Evolutionary conservation across 2,329 filamentous ascomycete genomes (phyloP), one percentile per base, ranked within the genome.

Genomic region (Penicillium sp.): DNA sequence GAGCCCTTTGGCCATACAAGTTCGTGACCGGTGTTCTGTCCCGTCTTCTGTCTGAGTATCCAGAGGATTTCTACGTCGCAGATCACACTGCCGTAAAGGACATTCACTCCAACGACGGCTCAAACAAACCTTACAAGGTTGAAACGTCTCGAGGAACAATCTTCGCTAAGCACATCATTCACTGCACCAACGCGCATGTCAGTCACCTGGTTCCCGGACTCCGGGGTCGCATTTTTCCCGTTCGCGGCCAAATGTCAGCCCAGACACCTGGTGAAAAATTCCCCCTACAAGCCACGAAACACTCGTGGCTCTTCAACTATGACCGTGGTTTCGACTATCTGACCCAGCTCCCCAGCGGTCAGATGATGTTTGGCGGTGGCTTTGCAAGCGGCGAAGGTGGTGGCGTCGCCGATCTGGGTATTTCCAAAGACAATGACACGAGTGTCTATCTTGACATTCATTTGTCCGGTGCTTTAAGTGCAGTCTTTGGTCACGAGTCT

Each of bases 121-220:
- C 60, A 14, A 2, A 6, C 3, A 52, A 58, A 3, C 54, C 46
- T 14, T 84, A 82, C 66, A 69, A 72, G 1, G 66, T 87, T 5
- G 65, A 75, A 4, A 87, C 85, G 1, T 56, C 65, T 0, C 74
- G 80, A 6, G 84, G 84, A 2, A 64, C 45, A 0, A 75, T 87
- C 37, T 70, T 68, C 3, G 77, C 83, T 7, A 74, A 75, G 0
- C 81, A 87, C 55, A 75, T 89, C 1, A 76, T 88, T 2, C 83
- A 88, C 63, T 83, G 83, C 7, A 88, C 84, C 1, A 87, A 88
- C 62, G 84, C 76, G 5, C 83, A 83, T 63, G 78, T 82, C 0
- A 71, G 80, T 0, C 80, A 85, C 54, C 79, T 87, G 0, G 67
- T 87, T 2, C 83, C 85, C 0, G 78, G 65, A 0, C 68, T 82